Evolutionary conservation across 306 rosid species (phyloP).

Genomic region (Glycine soja): DNA sequence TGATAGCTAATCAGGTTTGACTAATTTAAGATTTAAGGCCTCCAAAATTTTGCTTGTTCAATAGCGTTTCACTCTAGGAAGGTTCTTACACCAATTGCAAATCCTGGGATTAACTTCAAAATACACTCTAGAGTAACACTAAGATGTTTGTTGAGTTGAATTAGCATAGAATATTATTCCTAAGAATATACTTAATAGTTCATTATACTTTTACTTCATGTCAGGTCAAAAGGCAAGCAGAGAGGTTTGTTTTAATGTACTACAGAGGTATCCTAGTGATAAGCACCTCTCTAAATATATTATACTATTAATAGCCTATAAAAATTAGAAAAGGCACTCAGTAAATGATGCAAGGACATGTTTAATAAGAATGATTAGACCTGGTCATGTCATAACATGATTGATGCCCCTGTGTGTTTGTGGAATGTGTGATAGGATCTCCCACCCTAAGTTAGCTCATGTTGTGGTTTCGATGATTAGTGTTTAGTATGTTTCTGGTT

Average conservation of each 20-base stretch:
- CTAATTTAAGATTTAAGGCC: slow-evolving; percentile 19
- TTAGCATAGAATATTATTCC: slow-evolving; percentile 33
- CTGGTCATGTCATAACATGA: background rate
- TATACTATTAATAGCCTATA: slow-evolving; percentile 8
- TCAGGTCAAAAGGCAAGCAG: slow-evolving; percentile 93
- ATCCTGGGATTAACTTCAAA: slow-evolving; percentile 13
- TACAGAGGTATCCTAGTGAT: slow-evolving; percentile 79
- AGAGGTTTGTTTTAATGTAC: slow-evolving; percentile 71
- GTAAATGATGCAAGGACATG: no score
- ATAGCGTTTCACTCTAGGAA: slow-evolving; percentile 33
- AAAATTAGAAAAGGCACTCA: no score
- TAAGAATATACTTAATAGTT: slow-evolving; percentile 37
- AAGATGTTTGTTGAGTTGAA: slow-evolving; percentile 33
- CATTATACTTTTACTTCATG: slow-evolving; percentile 8
- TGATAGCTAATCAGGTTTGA: slow-evolving; percentile 84
- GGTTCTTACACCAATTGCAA: slow-evolving; percentile 3
- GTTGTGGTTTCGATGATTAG: no score
- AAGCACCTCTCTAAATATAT: slow-evolving; percentile 45
- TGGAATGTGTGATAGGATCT: no score
- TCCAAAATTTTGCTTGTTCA: slow-evolving; percentile 9
- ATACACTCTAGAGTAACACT: background rate
- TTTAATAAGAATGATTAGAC: no score
- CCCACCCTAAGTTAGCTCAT: no score
- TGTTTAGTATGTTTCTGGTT: no score
- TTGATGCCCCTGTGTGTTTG: no score